A percentile compares a stretch with the other conserved stretches of the same genome.
phyloP scores from a whole-genome alignment of 106 monocot species.

The Dioscorea alata region DNA sequence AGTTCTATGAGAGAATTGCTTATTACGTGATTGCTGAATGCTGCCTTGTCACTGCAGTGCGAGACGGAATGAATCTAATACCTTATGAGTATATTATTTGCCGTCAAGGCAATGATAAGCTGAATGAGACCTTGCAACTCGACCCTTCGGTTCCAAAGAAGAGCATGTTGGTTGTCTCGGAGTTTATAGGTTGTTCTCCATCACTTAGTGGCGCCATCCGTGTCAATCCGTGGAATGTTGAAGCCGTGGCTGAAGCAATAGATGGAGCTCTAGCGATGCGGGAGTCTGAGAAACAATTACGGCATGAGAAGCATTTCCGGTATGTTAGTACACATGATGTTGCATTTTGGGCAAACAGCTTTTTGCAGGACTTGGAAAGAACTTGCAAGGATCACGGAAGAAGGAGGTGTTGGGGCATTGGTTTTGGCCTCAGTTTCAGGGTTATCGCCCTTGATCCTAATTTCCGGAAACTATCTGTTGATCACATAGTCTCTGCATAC shows the following conservation, averaged over 20 bases:
- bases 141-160: slow-evolving; percentile 18
- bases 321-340: slow-evolving; percentile 54
- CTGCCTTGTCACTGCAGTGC: slow-evolving; percentile 51
- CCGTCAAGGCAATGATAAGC: slow-evolving; percentile 33
- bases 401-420: slow-evolving; percentile 45
- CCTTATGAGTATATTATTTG: slow-evolving; percentile 53
- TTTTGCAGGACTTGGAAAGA: slow-evolving; percentile 43
- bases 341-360: slow-evolving; percentile 44
- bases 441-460: slow-evolving; percentile 45
- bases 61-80: slow-evolving; percentile 56
- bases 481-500: slow-evolving; percentile 40
- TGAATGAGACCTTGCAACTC: slow-evolving; percentile 17
- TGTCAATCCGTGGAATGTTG: slow-evolving; percentile 50
- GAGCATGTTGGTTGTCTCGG: slow-evolving; percentile 50
- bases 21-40: slow-evolving; percentile 47
- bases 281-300: slow-evolving; percentile 34
- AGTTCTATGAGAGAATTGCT: slow-evolving; percentile 44
- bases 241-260: slow-evolving; percentile 50
- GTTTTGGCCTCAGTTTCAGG: slow-evolving; percentile 41
- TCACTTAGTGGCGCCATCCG: slow-evolving; percentile 52
- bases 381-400: slow-evolving; percentile 41
- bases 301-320: slow-evolving; percentile 47
- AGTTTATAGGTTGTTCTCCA: slow-evolving; percentile 48
- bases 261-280: slow-evolving; percentile 24
- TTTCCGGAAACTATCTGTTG: slow-evolving; percentile 40